Percentiles rank a stretch among this genome's conserved stretches.
These are phyloP conservation scores for Batrachochytrium dendrobatidis DNA, from an alignment of 371 early-diverging fungal species.

Conservation along the genomic window DNA sequence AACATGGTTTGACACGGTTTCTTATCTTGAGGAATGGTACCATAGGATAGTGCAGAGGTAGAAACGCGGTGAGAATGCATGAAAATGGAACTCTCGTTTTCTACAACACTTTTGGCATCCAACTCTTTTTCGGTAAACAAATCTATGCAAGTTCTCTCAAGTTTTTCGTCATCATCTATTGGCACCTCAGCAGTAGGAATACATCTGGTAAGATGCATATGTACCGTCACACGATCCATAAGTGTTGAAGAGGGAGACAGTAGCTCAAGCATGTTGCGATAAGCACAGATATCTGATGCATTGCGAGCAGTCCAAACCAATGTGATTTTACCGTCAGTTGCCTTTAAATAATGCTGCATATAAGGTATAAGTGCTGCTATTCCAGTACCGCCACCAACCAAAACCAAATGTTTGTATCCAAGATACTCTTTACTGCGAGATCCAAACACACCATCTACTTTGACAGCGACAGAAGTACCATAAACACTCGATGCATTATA, in stretches of 20 bases:
- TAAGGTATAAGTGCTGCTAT: constrained; percentile 17
- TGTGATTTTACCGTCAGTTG: background rate
- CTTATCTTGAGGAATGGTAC: too few species aligned
- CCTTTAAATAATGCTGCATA: constrained; percentile 5
- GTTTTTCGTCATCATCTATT: too few species aligned
- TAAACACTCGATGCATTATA: background rate
- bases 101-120: too few species aligned
- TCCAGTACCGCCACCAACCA: constrained; percentile 19
- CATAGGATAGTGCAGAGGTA: too few species aligned
- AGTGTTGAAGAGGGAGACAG: background rate
- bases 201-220: background rate
- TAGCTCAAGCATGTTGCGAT: constrained; percentile 1
- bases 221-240: background rate
- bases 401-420: constrained; percentile 5
- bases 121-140: too few species aligned
- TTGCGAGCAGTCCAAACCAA: constrained; percentile 10
- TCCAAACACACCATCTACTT: constrained; percentile 18
- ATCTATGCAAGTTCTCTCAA: too few species aligned
- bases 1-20: too few species aligned
- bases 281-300: background rate
- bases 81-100: too few species aligned
- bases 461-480: constrained; percentile 10
- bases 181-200: too few species aligned
- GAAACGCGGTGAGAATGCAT: too few species aligned
- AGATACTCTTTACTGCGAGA: constrained; percentile 6